Conservation (phyloP, 2,329 filamentous ascomycete species). For the Apiospora rasikravindrae region DNA sequence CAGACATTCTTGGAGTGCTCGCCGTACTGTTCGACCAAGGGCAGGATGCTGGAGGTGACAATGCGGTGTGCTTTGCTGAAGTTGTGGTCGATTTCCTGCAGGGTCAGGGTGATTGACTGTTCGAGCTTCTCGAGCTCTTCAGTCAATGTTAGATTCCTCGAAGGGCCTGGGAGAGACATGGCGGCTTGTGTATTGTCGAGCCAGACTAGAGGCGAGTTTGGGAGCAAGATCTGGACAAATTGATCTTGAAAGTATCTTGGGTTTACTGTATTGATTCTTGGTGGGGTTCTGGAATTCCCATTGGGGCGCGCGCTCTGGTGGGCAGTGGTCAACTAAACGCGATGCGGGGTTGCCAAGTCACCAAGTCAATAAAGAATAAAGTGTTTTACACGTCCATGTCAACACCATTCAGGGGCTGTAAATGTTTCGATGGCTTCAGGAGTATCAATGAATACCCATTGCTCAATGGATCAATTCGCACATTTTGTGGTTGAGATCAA, state of each 20-base stretch:
- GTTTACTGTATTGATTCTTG: not conserved
- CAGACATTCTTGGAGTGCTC: conserved; percentile 93
- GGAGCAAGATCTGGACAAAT: not conserved
- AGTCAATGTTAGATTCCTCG: conserved; percentile 75
- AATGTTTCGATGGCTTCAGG: not conserved
- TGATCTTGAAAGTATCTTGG: not conserved
- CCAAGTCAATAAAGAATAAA: conserved; percentile 16
- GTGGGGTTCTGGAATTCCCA: not conserved
- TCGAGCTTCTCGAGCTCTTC: conserved; percentile 96
- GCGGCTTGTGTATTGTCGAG: conserved; percentile 10
- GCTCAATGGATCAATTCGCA: not conserved
- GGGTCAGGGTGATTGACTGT: conserved; percentile 92
- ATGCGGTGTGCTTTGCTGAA: conserved; percentile 97
- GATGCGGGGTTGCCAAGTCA: conserved; percentile 14
- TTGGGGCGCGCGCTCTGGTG: not conserved
- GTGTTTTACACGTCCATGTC: not conserved
- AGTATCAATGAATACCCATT: not conserved
- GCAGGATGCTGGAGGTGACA: conserved; percentile 90
- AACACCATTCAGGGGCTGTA: not conserved
- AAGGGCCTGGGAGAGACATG: conserved; percentile 57
- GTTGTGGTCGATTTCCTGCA: conserved; percentile 99
- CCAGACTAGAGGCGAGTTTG: not conserved
- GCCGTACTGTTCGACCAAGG: conserved; percentile 92
- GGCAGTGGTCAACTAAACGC: not conserved
- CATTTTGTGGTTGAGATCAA: too few relatives aligned